Conservation (phyloP, 2,329 filamentous ascomycete genomes). For the Macrophomina pseudophaseolina region DNA sequence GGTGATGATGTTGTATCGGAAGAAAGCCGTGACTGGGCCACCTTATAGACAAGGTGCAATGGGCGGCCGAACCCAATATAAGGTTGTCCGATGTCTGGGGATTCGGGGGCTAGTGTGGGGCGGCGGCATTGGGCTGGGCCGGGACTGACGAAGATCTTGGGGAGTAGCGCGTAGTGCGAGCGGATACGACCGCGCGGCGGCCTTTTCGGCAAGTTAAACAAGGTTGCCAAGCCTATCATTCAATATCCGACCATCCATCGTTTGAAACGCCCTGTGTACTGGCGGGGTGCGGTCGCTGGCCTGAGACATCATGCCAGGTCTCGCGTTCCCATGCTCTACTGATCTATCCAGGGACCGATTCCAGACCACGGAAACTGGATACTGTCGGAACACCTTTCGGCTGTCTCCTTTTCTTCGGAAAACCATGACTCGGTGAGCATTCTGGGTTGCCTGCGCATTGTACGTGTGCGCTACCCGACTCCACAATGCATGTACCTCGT, state of each 20-base stretch:
- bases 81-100: conserved; percentile 12
- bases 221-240: not conserved
- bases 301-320: not conserved
- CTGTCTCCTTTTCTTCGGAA: conserved; percentile 16
- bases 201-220: not conserved
- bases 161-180: conserved; percentile 13
- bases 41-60: not conserved
- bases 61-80: conserved; percentile 7
- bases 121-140: conserved; percentile 7
- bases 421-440: conserved; percentile 3
- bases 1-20: not conserved
- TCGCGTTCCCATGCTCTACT: not conserved
- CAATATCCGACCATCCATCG: not conserved
- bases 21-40: not conserved
- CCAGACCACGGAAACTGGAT: not conserved
- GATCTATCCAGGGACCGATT: not conserved
- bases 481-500: conserved; percentile 4
- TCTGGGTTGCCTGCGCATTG: not conserved
- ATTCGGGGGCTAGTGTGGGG: conserved; percentile 13
- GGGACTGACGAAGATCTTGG: conserved; percentile 15
- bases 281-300: not conserved
- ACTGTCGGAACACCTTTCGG: not conserved
- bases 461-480: not conserved
- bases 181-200: conserved; percentile 7
- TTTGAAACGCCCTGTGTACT: not conserved